Evolutionary conservation across 108 stramenopile species (phyloP), one percentile per base, ranked within the genome.

Genomic region (Stephanodiscus minutulus): DNA sequence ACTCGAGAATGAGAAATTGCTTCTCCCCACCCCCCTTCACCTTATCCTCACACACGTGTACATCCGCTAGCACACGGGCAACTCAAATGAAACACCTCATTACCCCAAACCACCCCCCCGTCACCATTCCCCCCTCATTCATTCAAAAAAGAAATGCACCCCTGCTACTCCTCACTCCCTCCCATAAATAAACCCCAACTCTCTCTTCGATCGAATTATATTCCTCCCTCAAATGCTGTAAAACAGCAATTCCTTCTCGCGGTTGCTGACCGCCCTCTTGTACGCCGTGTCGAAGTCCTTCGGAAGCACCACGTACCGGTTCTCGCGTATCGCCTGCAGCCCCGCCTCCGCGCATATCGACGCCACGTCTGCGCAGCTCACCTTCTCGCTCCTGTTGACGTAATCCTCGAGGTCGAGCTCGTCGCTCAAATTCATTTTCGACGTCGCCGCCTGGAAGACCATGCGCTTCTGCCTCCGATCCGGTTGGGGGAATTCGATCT

Each of bases 381-480:
- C 89, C 84, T 98, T 98, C 77, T 99, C 99, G 50, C 94, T 92
- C 33, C 99, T 82, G 83, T 98, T 98, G 24, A 99, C 97, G 69
- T 97, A 99, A 88, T 99, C 97, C 63, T 99, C 99, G 63, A 98
- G 70, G 82, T 98, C 98, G 46, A 98, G 84, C 46, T 98, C 96
- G 70, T 98, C 97, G 68, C 87, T 85, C 44, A 99, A 82, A 76
- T 98, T 98, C 99, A 99, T 99, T 65, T 91, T 97, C 25, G 97
- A 86, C 17, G 98, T 98, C 53, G 96, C 98, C 3, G 99, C 99
- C 76, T 98, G 96, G 83, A 99, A 98, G 54, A 99, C 97, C 95
- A 99, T 96, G 31, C 99, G 94, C 86, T 99, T 99, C 82, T 99
- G 98, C 44, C 99, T 88, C 29, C 99, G 92, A 85, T 99, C 99